Evolutionary conservation across 768 basidiomycete species (phyloP).

Genomic region (Cystofilobasidium macerans): DNA sequence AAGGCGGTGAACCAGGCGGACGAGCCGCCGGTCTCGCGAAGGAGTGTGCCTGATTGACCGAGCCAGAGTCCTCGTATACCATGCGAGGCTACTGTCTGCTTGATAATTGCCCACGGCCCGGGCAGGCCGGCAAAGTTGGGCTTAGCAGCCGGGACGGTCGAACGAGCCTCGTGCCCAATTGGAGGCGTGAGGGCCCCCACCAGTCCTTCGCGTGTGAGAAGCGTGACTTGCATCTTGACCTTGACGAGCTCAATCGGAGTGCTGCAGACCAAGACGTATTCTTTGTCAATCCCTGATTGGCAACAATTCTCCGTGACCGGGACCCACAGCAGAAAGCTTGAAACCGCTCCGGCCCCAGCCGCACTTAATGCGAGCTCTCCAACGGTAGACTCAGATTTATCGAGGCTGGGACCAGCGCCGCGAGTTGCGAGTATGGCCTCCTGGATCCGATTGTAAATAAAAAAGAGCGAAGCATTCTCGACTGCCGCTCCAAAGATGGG

Average conservation of each 20-base stretch:
- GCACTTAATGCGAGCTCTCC: conserved; percentile 67
- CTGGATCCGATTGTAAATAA: conserved; percentile 64
- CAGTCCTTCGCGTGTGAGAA: conserved; percentile 18
- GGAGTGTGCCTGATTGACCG: conserved; percentile 82
- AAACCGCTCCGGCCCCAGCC: conserved; percentile 71
- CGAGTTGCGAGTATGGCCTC: conserved; percentile 27
- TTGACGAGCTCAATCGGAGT: conserved; percentile 92
- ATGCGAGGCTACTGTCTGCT: conserved; percentile 50
- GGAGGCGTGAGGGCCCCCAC: neutral
- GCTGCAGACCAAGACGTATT: too few species aligned
- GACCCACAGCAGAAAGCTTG: conserved; percentile 76
- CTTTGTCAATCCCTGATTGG: neutral
- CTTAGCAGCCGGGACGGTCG: neutral
- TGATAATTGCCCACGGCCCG: conserved; percentile 62
- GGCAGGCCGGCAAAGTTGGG: conserved; percentile 41
- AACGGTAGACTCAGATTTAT: neutral
- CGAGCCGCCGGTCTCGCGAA: conserved; percentile 84
- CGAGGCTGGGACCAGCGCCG: neutral
- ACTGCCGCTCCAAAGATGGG: conserved; percentile 85
- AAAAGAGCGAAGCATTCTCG: conserved; percentile 79
- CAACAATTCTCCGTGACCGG: too few species aligned
- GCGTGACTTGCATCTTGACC: conserved; percentile 63
- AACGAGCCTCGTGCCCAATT: neutral
- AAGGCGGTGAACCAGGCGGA: conserved; percentile 86
- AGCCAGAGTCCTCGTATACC: conserved; percentile 89